phyloP scores from a whole-genome alignment of 306 rosid genomes.

The Citrullus mucosospermus region DNA sequence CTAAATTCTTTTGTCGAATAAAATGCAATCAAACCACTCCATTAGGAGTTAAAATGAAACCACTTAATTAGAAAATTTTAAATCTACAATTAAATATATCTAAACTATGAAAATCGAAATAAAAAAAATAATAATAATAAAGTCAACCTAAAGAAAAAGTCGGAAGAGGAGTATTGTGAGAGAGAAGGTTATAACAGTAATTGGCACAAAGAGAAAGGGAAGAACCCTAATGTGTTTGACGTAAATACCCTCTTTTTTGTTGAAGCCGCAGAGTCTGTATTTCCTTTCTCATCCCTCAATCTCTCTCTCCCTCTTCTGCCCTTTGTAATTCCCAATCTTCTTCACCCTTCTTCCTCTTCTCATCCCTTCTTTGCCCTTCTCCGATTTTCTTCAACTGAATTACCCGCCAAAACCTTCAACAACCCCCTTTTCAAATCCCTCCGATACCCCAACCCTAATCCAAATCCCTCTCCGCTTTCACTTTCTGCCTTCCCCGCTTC shows the following conservation, averaged over 20 bases:
- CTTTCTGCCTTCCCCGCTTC: neutral
- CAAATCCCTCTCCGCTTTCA: neutral
- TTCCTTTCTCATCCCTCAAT: slow-evolving; percentile 74
- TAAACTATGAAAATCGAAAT: no score
- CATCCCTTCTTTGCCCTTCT: slow-evolving; percentile 64
- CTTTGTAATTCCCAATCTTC: slow-evolving; percentile 45
- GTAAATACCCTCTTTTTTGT: slow-evolving; percentile 68
- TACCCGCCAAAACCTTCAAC: slow-evolving; percentile 64
- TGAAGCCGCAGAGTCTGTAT: slow-evolving; percentile 37
- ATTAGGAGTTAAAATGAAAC: no score
- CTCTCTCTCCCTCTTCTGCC: slow-evolving; percentile 45
- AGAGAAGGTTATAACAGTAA: slow-evolving; percentile 63
- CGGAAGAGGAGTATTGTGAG: neutral
- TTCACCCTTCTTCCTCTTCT: slow-evolving; percentile 19
- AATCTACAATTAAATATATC: no score
- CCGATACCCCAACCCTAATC: neutral
- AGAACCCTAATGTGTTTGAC: slow-evolving; percentile 35
- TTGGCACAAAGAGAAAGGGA: slow-evolving; percentile 5
- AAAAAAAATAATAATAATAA: neutral
- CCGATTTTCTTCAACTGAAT: slow-evolving; percentile 51
- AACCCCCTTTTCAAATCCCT: slow-evolving; percentile 38
- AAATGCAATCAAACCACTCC: no score
- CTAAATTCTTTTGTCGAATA: no score
- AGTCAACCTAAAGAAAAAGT: neutral
- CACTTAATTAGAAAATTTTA: no score